Evolutionary conservation across 1,139 yeast genomes (phyloP).

Genomic region (Suhomyces bokatorum): DNA sequence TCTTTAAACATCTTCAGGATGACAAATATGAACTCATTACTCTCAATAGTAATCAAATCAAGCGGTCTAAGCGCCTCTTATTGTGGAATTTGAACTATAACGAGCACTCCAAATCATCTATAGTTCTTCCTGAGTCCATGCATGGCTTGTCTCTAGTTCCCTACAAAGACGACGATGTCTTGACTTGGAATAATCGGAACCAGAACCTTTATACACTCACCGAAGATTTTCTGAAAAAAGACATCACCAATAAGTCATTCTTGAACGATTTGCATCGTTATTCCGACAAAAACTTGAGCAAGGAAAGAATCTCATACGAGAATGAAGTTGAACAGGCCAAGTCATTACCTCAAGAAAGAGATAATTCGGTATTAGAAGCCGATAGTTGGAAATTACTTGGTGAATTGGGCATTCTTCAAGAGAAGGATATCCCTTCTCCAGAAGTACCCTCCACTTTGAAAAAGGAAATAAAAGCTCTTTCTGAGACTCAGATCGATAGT

Average conservation of each 20-base stretch:
- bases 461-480: conserved; percentile 1
- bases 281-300: conserved; percentile 21
- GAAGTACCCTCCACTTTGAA: not conserved
- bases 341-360: conserved; percentile 15
- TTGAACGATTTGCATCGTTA: conserved; percentile 24
- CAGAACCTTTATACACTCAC: conserved; percentile 24
- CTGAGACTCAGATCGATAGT: conserved; percentile 8
- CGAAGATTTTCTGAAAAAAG: not conserved
- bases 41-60: conserved; percentile 28
- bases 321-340: conserved; percentile 21
- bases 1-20: conserved; percentile 27
- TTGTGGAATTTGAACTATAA: conserved; percentile 42
- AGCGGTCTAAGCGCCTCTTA: conserved; percentile 39
- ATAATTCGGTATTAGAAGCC: conserved; percentile 14
- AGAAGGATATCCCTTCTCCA: too few relatives aligned
- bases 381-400: conserved; percentile 26
- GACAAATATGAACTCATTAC: conserved; percentile 34
- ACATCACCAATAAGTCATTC: conserved; percentile 14
- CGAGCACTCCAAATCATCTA: conserved; percentile 25
- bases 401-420: conserved; percentile 20
- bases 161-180: conserved; percentile 32
- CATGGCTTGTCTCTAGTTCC: conserved; percentile 23
- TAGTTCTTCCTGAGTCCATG: conserved; percentile 21
- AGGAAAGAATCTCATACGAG: conserved; percentile 17
- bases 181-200: conserved; percentile 37